phyloP scores from a whole-genome alignment of 352 stramenopile genomes.

The Pythium sukuiense region DNA sequence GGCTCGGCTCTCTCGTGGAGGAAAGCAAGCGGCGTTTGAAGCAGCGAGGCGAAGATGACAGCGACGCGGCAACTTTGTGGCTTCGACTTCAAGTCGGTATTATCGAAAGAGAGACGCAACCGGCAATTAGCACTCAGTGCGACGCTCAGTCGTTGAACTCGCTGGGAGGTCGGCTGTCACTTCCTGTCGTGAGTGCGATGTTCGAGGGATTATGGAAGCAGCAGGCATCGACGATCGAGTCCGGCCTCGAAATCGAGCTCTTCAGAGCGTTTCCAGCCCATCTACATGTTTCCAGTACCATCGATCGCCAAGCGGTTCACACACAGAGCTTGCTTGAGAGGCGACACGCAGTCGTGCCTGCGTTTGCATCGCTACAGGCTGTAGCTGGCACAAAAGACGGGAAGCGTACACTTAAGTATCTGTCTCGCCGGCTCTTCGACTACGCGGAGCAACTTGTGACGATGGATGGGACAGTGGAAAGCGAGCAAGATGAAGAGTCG shows the following conservation, averaged over 20 bases:
- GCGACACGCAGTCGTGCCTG: constrained; percentile 5
- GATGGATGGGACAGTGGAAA: constrained; percentile 1
- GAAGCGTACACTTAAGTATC: constrained; percentile 48
- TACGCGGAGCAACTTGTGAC: constrained; percentile 21
- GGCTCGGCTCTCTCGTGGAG: constrained; percentile 38
- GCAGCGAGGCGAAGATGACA: not conserved
- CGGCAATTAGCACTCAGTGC: not conserved
- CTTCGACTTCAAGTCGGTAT: constrained; percentile 23
- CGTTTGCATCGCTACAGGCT: constrained; percentile 10
- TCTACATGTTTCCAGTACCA: not conserved
- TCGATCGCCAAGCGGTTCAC: not conserved
- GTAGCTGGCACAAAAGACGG: constrained; percentile 47
- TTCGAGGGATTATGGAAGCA: constrained; percentile 53
- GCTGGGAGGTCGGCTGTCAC: constrained; percentile 17
- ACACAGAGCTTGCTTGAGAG: not conserved
- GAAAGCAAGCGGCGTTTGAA: constrained; percentile 29
- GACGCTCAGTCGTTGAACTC: not conserved
- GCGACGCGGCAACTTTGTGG: not conserved
- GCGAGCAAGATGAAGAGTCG: constrained; percentile 17
- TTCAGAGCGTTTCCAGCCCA: constrained; percentile 39
- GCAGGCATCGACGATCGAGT: constrained; percentile 27
- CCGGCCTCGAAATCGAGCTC: constrained; percentile 51
- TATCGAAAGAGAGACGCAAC: constrained; percentile 5
- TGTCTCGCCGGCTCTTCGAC: constrained; percentile 30
- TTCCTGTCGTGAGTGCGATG: constrained; percentile 51